Percentiles rank a stretch among this genome's conserved stretches.
Evolutionary conservation across 345 rosid genomes (phyloP).

Genomic region (Pistacia atlantica): DNA sequence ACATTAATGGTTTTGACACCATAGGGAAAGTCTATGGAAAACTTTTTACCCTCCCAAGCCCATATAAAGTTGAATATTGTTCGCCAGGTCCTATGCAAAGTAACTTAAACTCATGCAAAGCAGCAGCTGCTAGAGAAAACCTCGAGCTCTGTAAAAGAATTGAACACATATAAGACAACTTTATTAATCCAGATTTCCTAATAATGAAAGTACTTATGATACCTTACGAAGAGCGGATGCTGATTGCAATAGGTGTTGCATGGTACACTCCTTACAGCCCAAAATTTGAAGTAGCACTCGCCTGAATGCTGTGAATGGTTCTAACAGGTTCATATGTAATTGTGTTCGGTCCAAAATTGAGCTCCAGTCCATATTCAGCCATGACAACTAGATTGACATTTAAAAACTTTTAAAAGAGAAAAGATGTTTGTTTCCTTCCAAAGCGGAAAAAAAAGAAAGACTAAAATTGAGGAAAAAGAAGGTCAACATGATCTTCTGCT

Average conservation of each 20-base stretch:
- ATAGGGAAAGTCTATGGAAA: constrained; percentile 11
- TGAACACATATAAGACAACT: constrained; percentile 20
- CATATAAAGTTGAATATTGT: constrained; percentile 50
- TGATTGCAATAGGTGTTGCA: constrained; percentile 86
- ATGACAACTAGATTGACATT: constrained; percentile 57
- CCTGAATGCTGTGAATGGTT: constrained; percentile 91
- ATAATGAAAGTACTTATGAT: constrained; percentile 15
- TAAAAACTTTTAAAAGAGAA: constrained; percentile 8
- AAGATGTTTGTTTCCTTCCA: not conserved
- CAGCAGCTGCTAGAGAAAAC: constrained; percentile 87
- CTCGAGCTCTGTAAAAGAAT: constrained; percentile 64
- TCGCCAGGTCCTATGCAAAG: constrained; percentile 50
- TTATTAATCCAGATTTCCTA: constrained; percentile 4
- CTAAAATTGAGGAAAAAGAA: not conserved
- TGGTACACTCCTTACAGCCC: constrained; percentile 57
- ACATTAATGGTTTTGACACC: not conserved
- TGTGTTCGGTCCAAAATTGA: constrained; percentile 64
- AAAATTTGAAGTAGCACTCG: constrained; percentile 79
- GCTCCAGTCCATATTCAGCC: constrained; percentile 77
- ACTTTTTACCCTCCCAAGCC: constrained; percentile 84
- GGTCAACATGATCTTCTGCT: not conserved
- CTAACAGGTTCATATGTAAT: constrained; percentile 91
- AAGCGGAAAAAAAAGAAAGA: not conserved
- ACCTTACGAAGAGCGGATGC: constrained; percentile 96
- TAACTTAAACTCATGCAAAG: constrained; percentile 84